Evolutionary conservation across 805 yeast genomes (phyloP), one percentile per base, ranked within the genome.

Genomic region (Wickerhamiella dianesei): DNA sequence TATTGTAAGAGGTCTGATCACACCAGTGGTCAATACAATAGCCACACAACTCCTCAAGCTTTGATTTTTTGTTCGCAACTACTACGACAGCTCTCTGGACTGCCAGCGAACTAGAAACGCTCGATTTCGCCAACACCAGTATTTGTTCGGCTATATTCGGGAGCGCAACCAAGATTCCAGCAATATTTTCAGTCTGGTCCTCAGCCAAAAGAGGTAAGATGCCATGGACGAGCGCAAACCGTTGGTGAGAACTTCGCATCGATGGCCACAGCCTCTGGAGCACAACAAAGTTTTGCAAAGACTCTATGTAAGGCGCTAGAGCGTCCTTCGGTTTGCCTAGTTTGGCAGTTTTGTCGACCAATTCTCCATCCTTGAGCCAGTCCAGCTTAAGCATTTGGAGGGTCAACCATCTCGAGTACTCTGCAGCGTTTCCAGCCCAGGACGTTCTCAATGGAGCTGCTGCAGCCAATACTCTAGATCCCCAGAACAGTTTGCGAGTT

Each of bases 21-120:
- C 73, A 69, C 72, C 73, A 68, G 12, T 56, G 44, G 32, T 35
- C 2, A 66, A 43, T 3, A 61, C 46, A 2, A 18, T 22, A 1
- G 21, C 35, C 2, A 53, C 42, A 1, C 45, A 48, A 1, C 46
- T 9, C 5, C 16, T 2, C 9, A 21, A 51, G 41, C 12, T 19
- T 6, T n/a, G 35, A 19, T 4, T 35, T 2, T 18, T 44, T 41
- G 14, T 46, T 14, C 4, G 54, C 52, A 14, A 48, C 44, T 1
- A 56, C 44, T 12, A 56, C 62, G 4, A 48, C 41, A 1, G 54
- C 58, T 3, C 62, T 45, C 22, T 55, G 48, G 13, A 52, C 37
- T 1, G 41, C 14, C 13, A 48, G 25, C 20, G 19, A 21, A 16
- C 35, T 16, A 6, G 35, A 6, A 21, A 17, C 20, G 20, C 35